phyloP scores from a whole-genome alignment of 164 flowering plant species.

The Chloranthus sessilifolius region DNA sequence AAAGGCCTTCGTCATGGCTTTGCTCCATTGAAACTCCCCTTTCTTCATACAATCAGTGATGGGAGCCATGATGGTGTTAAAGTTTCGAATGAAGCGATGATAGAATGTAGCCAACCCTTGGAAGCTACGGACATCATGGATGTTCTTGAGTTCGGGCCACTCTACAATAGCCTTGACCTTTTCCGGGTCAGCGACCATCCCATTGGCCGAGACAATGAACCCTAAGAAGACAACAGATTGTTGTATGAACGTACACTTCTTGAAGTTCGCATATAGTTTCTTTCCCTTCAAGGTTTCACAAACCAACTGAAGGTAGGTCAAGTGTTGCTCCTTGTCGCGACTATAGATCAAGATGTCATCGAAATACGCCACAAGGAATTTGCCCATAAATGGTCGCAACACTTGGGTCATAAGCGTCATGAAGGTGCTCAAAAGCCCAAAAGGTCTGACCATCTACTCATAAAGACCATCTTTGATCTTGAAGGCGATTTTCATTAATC shows the following conservation, averaged over 20 bases:
- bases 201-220: neutral
- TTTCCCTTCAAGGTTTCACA: too few species aligned
- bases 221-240: neutral
- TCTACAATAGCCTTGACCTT: neutral
- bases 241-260: constrained; percentile 1
- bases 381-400: too few species aligned
- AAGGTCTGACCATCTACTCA: too few species aligned
- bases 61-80: constrained; percentile 4
- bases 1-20: neutral
- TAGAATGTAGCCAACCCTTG: neutral
- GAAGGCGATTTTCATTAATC: too few species aligned
- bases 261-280: neutral
- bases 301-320: too few species aligned
- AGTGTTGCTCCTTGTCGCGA: too few species aligned
- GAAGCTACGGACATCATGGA: constrained; percentile 3
- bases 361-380: too few species aligned
- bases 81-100: neutral
- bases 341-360: too few species aligned
- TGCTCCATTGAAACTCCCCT: neutral
- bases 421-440: too few species aligned
- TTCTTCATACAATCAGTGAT: constrained; percentile 5
- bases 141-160: neutral
- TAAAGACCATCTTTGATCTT: too few species aligned
- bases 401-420: too few species aligned
- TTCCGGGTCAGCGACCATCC: neutral